Evolutionary conservation across 1,139 yeast genomes (phyloP), one percentile per base, ranked within the genome.

Genomic region (Meyerozyma sp.): DNA sequence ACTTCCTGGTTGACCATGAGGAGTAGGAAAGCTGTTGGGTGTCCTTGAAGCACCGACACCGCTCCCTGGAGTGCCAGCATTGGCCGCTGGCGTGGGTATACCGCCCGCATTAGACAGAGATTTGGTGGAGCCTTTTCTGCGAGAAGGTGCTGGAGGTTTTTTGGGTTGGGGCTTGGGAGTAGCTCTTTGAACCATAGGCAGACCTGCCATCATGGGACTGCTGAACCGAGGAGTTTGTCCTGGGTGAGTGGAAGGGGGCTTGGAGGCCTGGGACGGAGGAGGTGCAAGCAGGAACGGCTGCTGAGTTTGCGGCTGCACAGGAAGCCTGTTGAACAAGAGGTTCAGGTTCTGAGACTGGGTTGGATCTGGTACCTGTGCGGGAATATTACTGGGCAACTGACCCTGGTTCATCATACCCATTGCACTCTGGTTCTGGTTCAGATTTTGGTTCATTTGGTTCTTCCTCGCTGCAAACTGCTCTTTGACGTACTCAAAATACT

Each of bases 401-500:
- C 21, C 7, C 16, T 34, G 37, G 26, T 34, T 34, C 26, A 21
- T 18, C 26, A 20, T 18, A 20, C 21, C 21, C 37, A 34, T 34
- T 20, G 21, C 39, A 16, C 20, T 40, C 20, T 25, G 41, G 18
- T 42, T 42, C 21, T 46, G 49, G 11, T 42, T 50, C 29, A 48
- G 63, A 39, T 58, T 63, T 28, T 53, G 57, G 38, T 56, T 57
- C 42, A 58, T 51, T 42, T 65, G 71, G 42, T 66, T 73, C 45
- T 69, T 62, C 47, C 74, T 59, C n/a, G 53, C 46, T 18, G 59
- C 58, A 44, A 72, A 59, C 46, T 71, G 76, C 40, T 69, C 75
- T 49, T 81, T 80, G 46, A 88, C 90, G 61, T 79, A 84, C 46
- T 80, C 81, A 63, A 86, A 82, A 58, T 84, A 88, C 56, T 83